Evolutionary conservation across 352 stramenopile genomes (phyloP).

Genomic region (Pythium aristosporum): DNA sequence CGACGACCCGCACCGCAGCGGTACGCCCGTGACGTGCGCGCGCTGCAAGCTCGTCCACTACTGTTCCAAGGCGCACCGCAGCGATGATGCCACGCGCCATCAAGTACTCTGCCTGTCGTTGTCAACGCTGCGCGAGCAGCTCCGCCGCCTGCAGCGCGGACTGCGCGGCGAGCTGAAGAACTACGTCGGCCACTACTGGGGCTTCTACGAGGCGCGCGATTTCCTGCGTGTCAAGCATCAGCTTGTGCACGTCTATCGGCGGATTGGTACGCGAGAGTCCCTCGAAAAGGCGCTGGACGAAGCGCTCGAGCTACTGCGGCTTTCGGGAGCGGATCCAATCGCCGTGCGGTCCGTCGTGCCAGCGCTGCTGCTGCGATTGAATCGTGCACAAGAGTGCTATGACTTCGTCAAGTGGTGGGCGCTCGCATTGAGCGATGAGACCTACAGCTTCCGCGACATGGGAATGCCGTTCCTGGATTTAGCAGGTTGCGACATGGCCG

Average conservation of each 20-base stretch:
- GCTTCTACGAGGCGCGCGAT: slow-evolving; percentile 7
- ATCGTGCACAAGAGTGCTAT: slow-evolving; percentile 5
- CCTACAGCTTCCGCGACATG: slow-evolving; percentile 16
- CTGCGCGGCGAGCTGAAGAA: slow-evolving; percentile 7
- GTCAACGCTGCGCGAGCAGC: not conserved
- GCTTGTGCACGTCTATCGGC: not conserved
- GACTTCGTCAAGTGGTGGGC: slow-evolving; percentile 18
- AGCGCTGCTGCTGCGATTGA: not conserved
- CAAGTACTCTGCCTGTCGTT: not conserved
- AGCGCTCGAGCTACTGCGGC: slow-evolving; percentile 3
- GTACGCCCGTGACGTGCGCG: slow-evolving; percentile 4
- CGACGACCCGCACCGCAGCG: slow-evolving; percentile 8
- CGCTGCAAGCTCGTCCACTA: slow-evolving; percentile 11
- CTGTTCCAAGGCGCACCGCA: slow-evolving; percentile 14
- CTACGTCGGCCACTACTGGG: slow-evolving; percentile 12
- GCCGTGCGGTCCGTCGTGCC: slow-evolving; percentile 10
- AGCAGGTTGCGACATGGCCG: not conserved
- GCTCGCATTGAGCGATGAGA: slow-evolving; percentile 1
- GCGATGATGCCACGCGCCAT: slow-evolving; percentile 4
- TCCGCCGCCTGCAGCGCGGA: slow-evolving; percentile 2
- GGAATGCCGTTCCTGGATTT: slow-evolving; percentile 5
- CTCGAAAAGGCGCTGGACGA: slow-evolving; percentile 2
- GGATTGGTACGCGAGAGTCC: not conserved
- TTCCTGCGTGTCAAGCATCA: slow-evolving; percentile 5
- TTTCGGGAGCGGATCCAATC: slow-evolving; percentile 10